These are phyloP conservation scores for Lathyrus sativus DNA, from an alignment of 306 rosid species.

Conservation along the genomic window DNA sequence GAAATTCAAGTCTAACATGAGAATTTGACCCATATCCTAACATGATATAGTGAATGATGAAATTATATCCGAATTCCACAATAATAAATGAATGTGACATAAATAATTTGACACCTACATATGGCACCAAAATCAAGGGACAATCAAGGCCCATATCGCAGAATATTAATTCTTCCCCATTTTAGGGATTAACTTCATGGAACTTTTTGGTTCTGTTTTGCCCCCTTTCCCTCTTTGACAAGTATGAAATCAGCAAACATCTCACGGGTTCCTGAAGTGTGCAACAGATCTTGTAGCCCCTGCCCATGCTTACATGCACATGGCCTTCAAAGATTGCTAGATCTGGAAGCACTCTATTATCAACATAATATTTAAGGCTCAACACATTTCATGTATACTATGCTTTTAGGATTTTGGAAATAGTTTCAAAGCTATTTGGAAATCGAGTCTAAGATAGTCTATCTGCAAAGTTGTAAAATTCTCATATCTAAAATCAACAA, in stretches of 20 bases:
- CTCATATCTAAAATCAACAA: too few relatives aligned
- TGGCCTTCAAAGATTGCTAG: constrained; percentile 34
- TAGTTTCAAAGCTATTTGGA: too few relatives aligned
- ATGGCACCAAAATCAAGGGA: constrained; percentile 22
- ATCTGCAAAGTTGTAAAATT: too few relatives aligned
- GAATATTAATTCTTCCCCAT: constrained; percentile 10
- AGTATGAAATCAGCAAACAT: constrained; percentile 34
- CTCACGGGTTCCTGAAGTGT: constrained; percentile 36
- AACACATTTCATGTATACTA: neutral
- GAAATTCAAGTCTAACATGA: too few relatives aligned
- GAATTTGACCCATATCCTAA: too few relatives aligned
- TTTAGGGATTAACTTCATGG: constrained; percentile 24
- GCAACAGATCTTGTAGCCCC: constrained; percentile 47
- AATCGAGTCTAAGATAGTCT: too few relatives aligned
- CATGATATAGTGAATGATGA: too few relatives aligned
- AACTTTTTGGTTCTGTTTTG: constrained; percentile 30
- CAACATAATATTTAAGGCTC: neutral
- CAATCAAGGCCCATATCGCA: constrained; percentile 12
- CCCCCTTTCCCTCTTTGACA: constrained; percentile 23
- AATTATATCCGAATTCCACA: too few relatives aligned
- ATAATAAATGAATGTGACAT: too few relatives aligned
- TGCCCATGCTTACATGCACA: constrained; percentile 58
- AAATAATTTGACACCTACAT: too few relatives aligned
- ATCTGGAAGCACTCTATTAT: constrained; percentile 24
- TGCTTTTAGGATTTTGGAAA: neutral